These are phyloP conservation scores for Geotrichum citri-aurantii DNA, from an alignment of 1,139 yeast genomes.

Conservation along the genomic window DNA sequence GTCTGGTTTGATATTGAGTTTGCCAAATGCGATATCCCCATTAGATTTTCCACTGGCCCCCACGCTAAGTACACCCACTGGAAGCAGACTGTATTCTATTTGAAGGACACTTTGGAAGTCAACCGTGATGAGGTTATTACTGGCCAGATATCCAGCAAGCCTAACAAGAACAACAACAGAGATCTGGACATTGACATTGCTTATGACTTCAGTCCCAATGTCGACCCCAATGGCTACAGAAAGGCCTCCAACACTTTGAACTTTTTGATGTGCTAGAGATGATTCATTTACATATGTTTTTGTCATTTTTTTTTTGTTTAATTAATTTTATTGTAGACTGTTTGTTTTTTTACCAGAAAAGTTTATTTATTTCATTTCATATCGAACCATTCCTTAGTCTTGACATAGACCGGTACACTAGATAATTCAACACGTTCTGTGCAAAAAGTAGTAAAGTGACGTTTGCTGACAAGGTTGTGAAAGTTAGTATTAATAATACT, in stretches of 20 bases:
- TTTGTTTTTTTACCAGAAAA: background rate
- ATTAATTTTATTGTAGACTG: background rate
- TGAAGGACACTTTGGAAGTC: slow-evolving; percentile 73
- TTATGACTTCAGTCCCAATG: slow-evolving; percentile 51
- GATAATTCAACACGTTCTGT: too few relatives aligned
- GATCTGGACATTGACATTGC: slow-evolving; percentile 44
- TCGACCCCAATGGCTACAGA: slow-evolving; percentile 27
- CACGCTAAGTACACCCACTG: slow-evolving; percentile 52
- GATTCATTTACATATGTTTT: background rate
- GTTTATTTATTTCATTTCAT: background rate
- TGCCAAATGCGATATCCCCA: slow-evolving; percentile 44
- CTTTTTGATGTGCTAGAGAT: slow-evolving; percentile 16
- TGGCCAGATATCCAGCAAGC: slow-evolving; percentile 70
- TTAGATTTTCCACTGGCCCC: slow-evolving; percentile 44
- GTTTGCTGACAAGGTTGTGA: too few relatives aligned
- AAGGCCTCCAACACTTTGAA: slow-evolving; percentile 6
- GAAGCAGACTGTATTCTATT: slow-evolving; percentile 96
- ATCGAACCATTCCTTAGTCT: background rate
- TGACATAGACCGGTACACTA: background rate
- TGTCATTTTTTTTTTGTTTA: background rate
- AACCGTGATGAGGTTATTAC: slow-evolving; percentile 69
- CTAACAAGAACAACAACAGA: slow-evolving; percentile 74
- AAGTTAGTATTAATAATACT: too few relatives aligned
- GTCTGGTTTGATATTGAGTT: slow-evolving; percentile 95
- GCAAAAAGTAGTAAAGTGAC: too few relatives aligned